phyloP scores from a whole-genome alignment of 306 rosid species.

The Rosa persica region DNA sequence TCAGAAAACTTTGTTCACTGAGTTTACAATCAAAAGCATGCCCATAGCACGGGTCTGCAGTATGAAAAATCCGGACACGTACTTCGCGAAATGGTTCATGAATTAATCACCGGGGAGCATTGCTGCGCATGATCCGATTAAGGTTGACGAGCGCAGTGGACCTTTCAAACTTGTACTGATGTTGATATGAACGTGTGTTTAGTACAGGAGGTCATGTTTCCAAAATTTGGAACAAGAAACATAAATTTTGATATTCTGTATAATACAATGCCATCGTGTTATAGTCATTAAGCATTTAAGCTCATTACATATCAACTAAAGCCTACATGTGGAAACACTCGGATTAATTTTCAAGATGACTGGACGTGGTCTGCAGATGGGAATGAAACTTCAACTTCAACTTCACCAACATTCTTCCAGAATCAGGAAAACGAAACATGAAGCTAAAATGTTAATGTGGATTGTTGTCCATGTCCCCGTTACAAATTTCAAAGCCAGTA shows the following conservation, averaged over 20 bases:
- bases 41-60: neutral
- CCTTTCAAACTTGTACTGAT: neutral
- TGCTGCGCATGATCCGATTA: neutral
- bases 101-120: neutral
- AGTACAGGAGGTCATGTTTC: neutral
- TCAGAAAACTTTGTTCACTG: neutral
- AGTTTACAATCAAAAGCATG: neutral
- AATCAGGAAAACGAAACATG: conserved; percentile 10
- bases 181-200: neutral
- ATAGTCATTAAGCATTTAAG: neutral
- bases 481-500: conserved; percentile 51
- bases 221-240: conserved; percentile 12
- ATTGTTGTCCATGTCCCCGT: conserved; percentile 36
- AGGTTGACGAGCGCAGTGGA: neutral
- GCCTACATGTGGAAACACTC: conserved; percentile 8
- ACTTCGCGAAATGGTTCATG: no score
- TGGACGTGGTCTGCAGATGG: neutral
- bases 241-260: conserved; percentile 20
- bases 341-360: conserved; percentile 13
- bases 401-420: conserved; percentile 19
- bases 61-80: no score
- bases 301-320: conserved; percentile 15
- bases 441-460: conserved; percentile 34
- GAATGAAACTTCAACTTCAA: conserved; percentile 16
- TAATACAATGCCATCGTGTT: conserved; percentile 7